phyloP scores from a whole-genome alignment of 495 filamentous ascomycete species.

The Xylona heveae region DNA sequence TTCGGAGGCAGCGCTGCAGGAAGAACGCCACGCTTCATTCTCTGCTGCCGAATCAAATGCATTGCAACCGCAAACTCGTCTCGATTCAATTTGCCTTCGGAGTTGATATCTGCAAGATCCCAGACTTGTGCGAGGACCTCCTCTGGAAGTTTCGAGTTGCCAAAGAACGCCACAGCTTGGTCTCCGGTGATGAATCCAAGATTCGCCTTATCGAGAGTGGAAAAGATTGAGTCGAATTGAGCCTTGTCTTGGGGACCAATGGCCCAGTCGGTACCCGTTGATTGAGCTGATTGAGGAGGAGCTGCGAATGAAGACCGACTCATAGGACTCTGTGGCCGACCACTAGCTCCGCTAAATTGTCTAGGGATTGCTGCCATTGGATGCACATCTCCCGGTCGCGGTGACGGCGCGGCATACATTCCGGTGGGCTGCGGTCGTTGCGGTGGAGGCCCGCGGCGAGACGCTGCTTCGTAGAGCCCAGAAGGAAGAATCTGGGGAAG shows the following conservation, averaged over 20 bases:
- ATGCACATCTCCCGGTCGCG: conserved; percentile 22
- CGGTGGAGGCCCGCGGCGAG: conserved; percentile 32
- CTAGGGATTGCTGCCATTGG: conserved; percentile 40
- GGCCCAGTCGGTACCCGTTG: conserved; percentile 58
- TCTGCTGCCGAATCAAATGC: conserved; percentile 83
- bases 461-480: conserved; percentile 78
- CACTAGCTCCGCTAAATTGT: conserved; percentile 46
- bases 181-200: conserved; percentile 75
- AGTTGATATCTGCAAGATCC: conserved; percentile 90
- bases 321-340: conserved; percentile 41
- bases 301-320: conserved; percentile 31
- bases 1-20: conserved; percentile 58
- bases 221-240: conserved; percentile 67
- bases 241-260: conserved; percentile 65
- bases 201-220: conserved; percentile 55
- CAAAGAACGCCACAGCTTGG: conserved; percentile 88
- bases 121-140: conserved; percentile 89
- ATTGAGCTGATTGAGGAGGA: conserved; percentile 31
- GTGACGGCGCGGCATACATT: background rate
- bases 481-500: conserved; percentile 68
- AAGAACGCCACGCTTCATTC: conserved; percentile 43
- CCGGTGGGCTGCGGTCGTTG: background rate
- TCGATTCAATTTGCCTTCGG: conserved; percentile 58
- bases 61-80: conserved; percentile 97
- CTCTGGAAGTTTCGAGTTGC: conserved; percentile 73